phyloP scores from a whole-genome alignment of 2,329 filamentous ascomycete genomes.

The Nemania abortiva region DNA sequence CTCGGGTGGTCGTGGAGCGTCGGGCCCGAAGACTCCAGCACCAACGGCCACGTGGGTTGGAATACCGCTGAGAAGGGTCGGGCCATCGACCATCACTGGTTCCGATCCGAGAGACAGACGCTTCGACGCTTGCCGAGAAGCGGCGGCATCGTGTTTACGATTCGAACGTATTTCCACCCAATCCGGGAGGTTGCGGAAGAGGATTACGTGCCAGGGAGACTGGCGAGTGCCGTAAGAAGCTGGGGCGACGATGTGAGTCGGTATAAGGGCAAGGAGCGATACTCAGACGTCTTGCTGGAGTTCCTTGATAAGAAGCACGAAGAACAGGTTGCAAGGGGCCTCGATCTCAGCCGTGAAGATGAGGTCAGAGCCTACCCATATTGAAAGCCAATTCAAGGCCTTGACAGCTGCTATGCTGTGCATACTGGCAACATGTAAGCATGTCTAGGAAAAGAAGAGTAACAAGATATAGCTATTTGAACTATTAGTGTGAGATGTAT shows the following conservation, averaged over 20 bases:
- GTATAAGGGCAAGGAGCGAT: constrained; percentile 84
- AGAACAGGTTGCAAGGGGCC: constrained; percentile 76
- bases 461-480: neutral
- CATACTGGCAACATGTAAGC: neutral
- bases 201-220: constrained; percentile 79
- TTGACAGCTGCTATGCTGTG: neutral
- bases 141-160: constrained; percentile 77
- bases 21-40: constrained; percentile 73
- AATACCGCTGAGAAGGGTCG: constrained; percentile 79
- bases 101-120: constrained; percentile 81
- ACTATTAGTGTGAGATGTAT: too few species aligned
- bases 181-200: constrained; percentile 76
- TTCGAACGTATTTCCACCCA: constrained; percentile 83
- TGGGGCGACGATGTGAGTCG: constrained; percentile 82
- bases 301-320: constrained; percentile 80
- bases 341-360: constrained; percentile 63
- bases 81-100: constrained; percentile 78
- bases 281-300: constrained; percentile 78
- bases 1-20: constrained; percentile 83
- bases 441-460: neutral
- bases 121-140: constrained; percentile 71
- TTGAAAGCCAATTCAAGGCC: constrained; percentile 25
- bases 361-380: constrained; percentile 49
- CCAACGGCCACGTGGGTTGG: constrained; percentile 71
- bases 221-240: constrained; percentile 83